Percentiles rank a stretch among this genome's conserved stretches.
Evolutionary conservation across 257 asterid genomes (phyloP).

Genomic region (Ilex asprella): DNA sequence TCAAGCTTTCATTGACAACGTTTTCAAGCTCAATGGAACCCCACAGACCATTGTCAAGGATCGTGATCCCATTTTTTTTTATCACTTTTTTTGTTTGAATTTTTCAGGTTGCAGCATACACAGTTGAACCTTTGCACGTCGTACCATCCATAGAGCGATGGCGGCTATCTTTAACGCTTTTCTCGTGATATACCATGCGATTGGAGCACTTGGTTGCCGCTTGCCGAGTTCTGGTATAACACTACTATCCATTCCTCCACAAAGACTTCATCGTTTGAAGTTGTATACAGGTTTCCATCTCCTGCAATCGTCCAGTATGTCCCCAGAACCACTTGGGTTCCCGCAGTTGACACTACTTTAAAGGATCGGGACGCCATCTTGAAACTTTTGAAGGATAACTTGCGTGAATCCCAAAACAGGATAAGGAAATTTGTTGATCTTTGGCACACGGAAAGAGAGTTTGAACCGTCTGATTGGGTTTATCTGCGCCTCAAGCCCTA

Average conservation of each 20-base stretch:
- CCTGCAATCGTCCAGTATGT: neutral
- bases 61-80: neutral
- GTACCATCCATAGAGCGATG: slow-evolving; percentile 10
- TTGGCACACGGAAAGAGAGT: neutral
- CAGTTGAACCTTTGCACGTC: neutral
- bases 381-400: neutral
- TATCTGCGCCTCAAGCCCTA: neutral
- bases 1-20: no score
- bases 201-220: neutral
- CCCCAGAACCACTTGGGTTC: neutral
- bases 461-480: neutral
- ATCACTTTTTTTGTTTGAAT: neutral
- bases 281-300: neutral
- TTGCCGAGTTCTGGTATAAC: neutral
- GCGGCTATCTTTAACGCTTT: neutral
- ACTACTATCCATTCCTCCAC: neutral
- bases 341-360: neutral
- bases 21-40: no score
- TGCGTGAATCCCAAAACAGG: neutral
- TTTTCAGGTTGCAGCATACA: neutral
- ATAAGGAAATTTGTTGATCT: slow-evolving; percentile 1
- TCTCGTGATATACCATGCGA: neutral
- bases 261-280: neutral
- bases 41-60: neutral
- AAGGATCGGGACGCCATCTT: neutral